Base-by-base conservation (phyloP, 441 rosid species). In the Jatropha multifida region DNA sequence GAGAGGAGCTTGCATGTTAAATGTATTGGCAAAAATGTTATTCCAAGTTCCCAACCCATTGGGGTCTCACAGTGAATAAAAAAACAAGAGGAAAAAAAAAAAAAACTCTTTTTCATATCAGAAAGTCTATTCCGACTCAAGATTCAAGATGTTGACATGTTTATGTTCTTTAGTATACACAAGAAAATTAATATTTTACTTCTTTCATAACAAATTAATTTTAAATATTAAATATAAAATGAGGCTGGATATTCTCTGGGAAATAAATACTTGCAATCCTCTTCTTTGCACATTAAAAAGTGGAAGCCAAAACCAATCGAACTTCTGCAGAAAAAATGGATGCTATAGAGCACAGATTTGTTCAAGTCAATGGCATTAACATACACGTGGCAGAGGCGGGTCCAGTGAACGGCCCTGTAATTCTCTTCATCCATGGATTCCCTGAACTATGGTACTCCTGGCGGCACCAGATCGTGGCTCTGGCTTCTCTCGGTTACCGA, bases 361-460 rank as follows among this genome's bases (percentile, higher is more conserved):
- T 92, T 20, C 18, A 68, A 18, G 88, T 86, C 1, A 92, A 94
- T 66, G 96, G 94, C 70, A 86, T 90, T 20, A 90, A 83, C 78
- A 86, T 94, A 81, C 98, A 94, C 79, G 81, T 90, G 6, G 98
- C 94, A 0, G 86, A 86, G 72, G 81, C 77, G 23, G 92, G 90
- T n/a, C 81, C 81, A 0, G 54, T 8, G 26, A 48, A 82, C 61
- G 88, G 86, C 23, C 96, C 90, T 0, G 77, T 86, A 7, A 83
- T 94, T 46, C 86, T 92, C 78, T 87, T 94, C 63, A 26, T 92
- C 79, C 98, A 92, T 32, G 96, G 93, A 5, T 93, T 90, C 82
- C 96, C 96, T 0, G 90, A 89, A 81, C 86, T 90, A 3, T 93
- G 97, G 98, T 91, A 89, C 83, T 74, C 92, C 56, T 91, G 94